Conservation (phyloP, 2,329 filamentous ascomycete genomes). For the Calonectria leucothoes region DNA sequence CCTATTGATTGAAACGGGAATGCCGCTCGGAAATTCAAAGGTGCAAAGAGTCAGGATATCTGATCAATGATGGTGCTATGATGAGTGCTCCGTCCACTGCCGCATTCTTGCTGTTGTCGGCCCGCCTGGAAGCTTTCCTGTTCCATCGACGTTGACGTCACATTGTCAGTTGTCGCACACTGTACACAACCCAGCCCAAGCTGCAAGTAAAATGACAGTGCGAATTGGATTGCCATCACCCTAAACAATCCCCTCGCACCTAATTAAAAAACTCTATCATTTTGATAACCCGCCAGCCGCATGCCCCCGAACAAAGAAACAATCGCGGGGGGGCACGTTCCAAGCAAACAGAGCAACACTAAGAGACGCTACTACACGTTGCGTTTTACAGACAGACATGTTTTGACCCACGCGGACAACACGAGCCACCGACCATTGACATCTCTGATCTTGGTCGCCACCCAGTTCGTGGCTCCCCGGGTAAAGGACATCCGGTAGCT, state of each 20-base stretch:
- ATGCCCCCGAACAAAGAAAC: neutral
- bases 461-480: conserved; percentile 23
- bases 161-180: conserved; percentile 8
- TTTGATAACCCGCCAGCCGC: neutral
- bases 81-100: neutral
- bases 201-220: conserved; percentile 22
- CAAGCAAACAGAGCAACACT: neutral
- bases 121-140: neutral
- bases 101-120: neutral
- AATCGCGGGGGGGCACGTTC: neutral
- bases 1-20: conserved; percentile 7
- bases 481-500: conserved; percentile 27
- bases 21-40: neutral
- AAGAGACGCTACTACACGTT: neutral
- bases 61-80: neutral
- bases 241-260: conserved; percentile 1
- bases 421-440: conserved; percentile 21
- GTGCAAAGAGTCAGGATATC: neutral
- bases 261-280: neutral
- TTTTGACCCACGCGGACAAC: conserved; percentile 13
- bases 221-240: neutral
- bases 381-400: conserved; percentile 3
- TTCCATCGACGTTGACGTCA: conserved; percentile 22
- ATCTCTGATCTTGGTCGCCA: neutral
- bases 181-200: conserved; percentile 2